Base-by-base conservation (phyloP, 2,329 filamentous ascomycete species). In the Thelonectria olida region DNA sequence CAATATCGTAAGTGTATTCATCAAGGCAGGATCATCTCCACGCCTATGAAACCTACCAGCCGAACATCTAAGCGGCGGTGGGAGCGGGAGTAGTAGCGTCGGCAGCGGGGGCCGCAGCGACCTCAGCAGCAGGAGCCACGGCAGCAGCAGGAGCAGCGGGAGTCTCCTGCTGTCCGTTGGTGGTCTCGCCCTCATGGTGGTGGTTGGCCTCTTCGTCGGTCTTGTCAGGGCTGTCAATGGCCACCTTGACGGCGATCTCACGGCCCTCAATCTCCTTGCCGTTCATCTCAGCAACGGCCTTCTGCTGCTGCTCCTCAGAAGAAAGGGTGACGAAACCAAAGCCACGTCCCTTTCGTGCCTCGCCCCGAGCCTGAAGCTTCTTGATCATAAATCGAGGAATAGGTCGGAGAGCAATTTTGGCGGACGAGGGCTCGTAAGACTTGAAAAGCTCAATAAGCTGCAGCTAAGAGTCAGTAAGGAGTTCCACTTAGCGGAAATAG, bases 321-420 rank as follows among this genome's bases (percentile, higher is more conserved):
- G 91, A 91, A 65, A 99, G 90, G 63, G 93, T 98, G 67, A 99
- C 96, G 80, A 99, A 99, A 70, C 96, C 96, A 79, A 99, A 99
- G 70, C 96, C 96, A 85, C 96, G 96, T 64, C 96, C 96, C 90
- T 99, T 99, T 85, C 96, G 96, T 74, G 95, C 90, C 85, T 99
- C 96, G 77, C 94, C 94, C 78, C 96, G 95, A 75, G 95, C 94
- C 84, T 97, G 94, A 66, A 99, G 92, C 88, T 99, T 99, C 91
- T 97, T 97, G 83, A 99, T 96, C 96, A 99, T 99, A 86, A 98
- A 99, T 75, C 95, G 94, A 72, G 96, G 96, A 72, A 99, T 99
- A 53, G 96, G 96, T 74, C 96, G 95, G 72, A 99, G 92, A 70
- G 96, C 96, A 76, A 99, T 98, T 89, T 98, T 99, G 80, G 96